Conservation (phyloP, 495 filamentous ascomycete genomes). For the Hypomontagnella submonticulosa region DNA sequence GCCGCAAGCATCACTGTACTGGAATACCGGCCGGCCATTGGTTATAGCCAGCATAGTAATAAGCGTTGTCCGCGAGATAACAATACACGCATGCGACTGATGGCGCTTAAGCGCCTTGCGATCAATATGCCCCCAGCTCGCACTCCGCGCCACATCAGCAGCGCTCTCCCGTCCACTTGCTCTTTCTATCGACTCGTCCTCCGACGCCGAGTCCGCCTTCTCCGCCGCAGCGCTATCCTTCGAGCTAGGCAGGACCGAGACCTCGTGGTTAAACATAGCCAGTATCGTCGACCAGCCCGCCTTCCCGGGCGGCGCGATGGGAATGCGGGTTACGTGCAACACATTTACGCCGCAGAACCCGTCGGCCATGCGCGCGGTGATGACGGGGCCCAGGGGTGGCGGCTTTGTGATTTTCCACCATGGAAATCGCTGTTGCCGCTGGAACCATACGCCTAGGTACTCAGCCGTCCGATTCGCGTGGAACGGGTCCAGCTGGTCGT, state of each 20-base stretch:
- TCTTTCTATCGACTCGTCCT: neutral
- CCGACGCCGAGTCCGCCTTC: neutral
- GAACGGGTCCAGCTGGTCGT: constrained; percentile 47
- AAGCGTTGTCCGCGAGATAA: constrained; percentile 49
- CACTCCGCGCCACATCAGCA: neutral
- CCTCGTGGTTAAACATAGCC: constrained; percentile 38
- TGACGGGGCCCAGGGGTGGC: constrained; percentile 44
- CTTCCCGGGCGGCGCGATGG: constrained; percentile 16
- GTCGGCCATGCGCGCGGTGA: constrained; percentile 38
- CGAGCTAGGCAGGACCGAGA: constrained; percentile 7
- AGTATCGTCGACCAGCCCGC: constrained; percentile 34
- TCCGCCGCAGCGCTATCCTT: constrained; percentile 15
- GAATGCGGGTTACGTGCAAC: constrained; percentile 35
- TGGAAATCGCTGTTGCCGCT: constrained; percentile 34
- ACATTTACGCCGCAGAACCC: constrained; percentile 42
- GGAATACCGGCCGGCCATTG: constrained; percentile 48
- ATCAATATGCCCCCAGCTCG: constrained; percentile 30
- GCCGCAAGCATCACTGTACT: constrained; percentile 49
- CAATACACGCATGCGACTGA: constrained; percentile 41
- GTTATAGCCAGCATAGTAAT: constrained; percentile 48
- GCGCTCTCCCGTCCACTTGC: neutral
- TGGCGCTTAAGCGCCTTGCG: constrained; percentile 30
- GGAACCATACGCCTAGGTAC: constrained; percentile 46
- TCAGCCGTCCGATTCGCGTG: constrained; percentile 39
- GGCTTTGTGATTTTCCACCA: constrained; percentile 40